A percentile compares a stretch with the other conserved stretches of the same genome.
Conservation (phyloP, 164 flowering plant species). For the Berberis thunbergii region DNA sequence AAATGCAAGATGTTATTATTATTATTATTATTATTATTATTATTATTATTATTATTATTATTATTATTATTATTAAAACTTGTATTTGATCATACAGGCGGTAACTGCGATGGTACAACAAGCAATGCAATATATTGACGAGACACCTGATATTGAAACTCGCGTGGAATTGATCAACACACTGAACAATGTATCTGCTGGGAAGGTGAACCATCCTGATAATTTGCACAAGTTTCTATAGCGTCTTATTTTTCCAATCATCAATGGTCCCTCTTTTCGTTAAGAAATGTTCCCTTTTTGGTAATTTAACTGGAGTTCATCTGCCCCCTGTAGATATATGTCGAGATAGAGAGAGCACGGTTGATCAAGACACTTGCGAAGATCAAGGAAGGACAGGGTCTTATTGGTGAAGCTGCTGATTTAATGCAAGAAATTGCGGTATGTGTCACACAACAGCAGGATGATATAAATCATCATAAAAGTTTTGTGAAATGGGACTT, state of each 20-base stretch:
- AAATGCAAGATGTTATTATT: background rate
- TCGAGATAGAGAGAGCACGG: constrained; percentile 88
- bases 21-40: no score
- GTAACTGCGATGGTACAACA: constrained; percentile 94
- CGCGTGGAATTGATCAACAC: constrained; percentile 85
- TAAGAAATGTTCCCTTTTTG: background rate
- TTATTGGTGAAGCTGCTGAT: constrained; percentile 94
- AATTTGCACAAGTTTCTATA: no score
- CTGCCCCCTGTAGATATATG: constrained; percentile 54
- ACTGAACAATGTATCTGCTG: constrained; percentile 85
- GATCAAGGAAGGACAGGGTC: constrained; percentile 93
- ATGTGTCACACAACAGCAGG: background rate
- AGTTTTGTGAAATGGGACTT: background rate
- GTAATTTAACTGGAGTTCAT: background rate
- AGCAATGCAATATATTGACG: constrained; percentile 91
- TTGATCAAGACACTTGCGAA: constrained; percentile 84
- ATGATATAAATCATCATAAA: background rate
- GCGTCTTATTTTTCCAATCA: no score
- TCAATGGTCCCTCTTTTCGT: background rate
- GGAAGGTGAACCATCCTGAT: constrained; percentile 45
- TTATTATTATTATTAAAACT: background rate
- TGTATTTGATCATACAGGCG: constrained; percentile 38
- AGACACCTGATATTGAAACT: constrained; percentile 87
- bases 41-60: no score
- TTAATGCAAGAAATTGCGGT: constrained; percentile 98